Evolutionary conservation across 176 grass and related monocot genomes (phyloP), one percentile per base, ranked within the genome.

Genomic region (Oryza nivara): DNA sequence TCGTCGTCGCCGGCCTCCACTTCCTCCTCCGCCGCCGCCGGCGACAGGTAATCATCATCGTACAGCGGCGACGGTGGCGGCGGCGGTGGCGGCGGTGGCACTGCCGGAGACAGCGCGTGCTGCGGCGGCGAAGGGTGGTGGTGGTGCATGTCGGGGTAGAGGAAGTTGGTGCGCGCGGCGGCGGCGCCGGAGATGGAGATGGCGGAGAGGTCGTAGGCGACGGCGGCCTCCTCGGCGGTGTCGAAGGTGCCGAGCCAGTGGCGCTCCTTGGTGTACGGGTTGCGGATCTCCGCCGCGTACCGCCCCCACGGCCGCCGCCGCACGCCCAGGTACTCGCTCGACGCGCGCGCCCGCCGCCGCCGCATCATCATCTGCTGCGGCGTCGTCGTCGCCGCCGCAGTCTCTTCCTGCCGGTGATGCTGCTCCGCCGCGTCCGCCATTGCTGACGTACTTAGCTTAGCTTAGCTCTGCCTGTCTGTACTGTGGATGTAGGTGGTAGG

Each of bases 201-300:
- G 66, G 94, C 78, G 0, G 91, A 89, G 65, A 92, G 83, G 76
- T 94, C 92, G 38, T 94, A 94, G 14, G 92, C 89, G 7, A 94
- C 66, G 15, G 92, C 92, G 2, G 92, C 89, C 71, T 91, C 89
- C 87, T 94, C 86, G 11, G 92, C 89, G 5, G 89, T 94, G 80
- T 91, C 92, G 38, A 94, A 94, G 16, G 92, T 94, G 12, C 89
- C 92, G 15, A 94, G 86, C 93, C 90, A 92, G 83, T 84, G 94
- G 28, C 94, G 88, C 84, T 97, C 91, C 76, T 97, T 97, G 30
- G 94, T 97, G 52, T 80, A 85, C 4, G 89, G 92, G 89, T 94
- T 89, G 20, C 92, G 77, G 52, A 94, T 94, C 80, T 94, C 92
- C 14, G 92, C 89, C 2, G 89, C 92, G 65, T 92, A 94, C 30